Percentiles rank a stretch among this genome's conserved stretches.
Evolutionary conservation across 139 green algal genomes (phyloP).

Genomic region (Yamagishiella unicocca): DNA sequence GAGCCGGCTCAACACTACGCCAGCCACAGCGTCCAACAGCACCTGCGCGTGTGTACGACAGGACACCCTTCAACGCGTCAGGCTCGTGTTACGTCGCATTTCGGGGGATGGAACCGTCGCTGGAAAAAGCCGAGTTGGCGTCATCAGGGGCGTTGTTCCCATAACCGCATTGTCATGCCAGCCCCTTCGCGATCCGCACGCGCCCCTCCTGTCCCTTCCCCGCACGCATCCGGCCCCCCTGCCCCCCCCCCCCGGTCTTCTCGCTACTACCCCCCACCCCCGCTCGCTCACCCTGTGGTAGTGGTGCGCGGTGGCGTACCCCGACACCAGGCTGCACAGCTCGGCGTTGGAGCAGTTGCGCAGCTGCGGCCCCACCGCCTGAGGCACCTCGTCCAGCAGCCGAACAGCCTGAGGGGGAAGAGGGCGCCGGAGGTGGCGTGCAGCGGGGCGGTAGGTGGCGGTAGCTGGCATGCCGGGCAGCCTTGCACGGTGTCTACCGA

Average conservation of each 20-base stretch:
- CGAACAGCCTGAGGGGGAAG: slow-evolving; percentile 9
- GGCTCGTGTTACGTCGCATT: no score
- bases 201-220: no score
- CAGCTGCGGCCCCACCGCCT: slow-evolving; percentile 20
- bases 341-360: slow-evolving; percentile 30
- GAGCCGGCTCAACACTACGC: neutral
- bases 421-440: neutral
- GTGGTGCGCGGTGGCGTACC: slow-evolving; percentile 48
- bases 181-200: no score
- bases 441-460: no score
- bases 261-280: neutral
- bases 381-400: slow-evolving; percentile 55
- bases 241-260: neutral
- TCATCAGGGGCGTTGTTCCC: no score
- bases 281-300: slow-evolving; percentile 39
- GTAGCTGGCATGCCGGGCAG: no score
- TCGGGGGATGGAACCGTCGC: no score
- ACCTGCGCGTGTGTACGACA: neutral
- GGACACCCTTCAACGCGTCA: no score
- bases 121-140: no score
- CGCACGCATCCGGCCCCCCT: neutral
- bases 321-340: slow-evolving; percentile 42
- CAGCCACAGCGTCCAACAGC: slow-evolving; percentile 14
- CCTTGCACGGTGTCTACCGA: no score
- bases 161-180: no score